phyloP scores from a whole-genome alignment of 129 eudicot species.

The Arctium lappa region DNA sequence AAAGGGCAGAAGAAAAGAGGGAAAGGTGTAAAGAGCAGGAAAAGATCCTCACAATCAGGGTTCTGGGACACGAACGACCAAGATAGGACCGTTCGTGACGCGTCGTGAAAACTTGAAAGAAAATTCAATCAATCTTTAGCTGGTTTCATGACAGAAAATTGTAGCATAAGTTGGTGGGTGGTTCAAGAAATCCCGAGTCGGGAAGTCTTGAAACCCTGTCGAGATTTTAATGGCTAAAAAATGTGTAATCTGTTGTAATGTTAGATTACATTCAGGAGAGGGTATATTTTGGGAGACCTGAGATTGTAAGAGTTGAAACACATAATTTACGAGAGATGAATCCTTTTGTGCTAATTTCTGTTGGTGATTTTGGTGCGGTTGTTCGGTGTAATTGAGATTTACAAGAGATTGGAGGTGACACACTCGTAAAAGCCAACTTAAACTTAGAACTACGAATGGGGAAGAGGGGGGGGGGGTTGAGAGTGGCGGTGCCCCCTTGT shows the following conservation, averaged over 20 bases:
- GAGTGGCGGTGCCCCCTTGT: too few species aligned
- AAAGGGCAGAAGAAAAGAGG: constrained; percentile 72
- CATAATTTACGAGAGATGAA: constrained; percentile 12
- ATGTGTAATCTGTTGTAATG: constrained; percentile 24
- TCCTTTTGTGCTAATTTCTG: constrained; percentile 12
- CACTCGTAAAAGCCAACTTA: neutral
- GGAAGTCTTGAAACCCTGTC: constrained; percentile 11
- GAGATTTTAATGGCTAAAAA: neutral
- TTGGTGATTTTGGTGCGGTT: neutral
- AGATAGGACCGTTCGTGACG: constrained; percentile 48
- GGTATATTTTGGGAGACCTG: constrained; percentile 16
- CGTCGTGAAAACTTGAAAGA: constrained; percentile 1
- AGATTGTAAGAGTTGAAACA: constrained; percentile 17
- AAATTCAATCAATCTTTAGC: neutral
- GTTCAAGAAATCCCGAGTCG: neutral
- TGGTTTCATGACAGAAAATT: neutral
- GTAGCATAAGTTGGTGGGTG: constrained; percentile 10
- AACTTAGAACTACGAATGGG: neutral
- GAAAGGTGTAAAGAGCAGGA: constrained; percentile 51
- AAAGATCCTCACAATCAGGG: constrained; percentile 41
- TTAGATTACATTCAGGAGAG: constrained; percentile 26
- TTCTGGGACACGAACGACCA: constrained; percentile 51
- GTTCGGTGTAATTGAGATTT: too few species aligned
- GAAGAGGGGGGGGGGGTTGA: too few species aligned
- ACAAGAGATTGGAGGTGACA: neutral